Base-by-base conservation (phyloP, 2,329 filamentous ascomycete species). In the Plenodomus lindquistii region DNA sequence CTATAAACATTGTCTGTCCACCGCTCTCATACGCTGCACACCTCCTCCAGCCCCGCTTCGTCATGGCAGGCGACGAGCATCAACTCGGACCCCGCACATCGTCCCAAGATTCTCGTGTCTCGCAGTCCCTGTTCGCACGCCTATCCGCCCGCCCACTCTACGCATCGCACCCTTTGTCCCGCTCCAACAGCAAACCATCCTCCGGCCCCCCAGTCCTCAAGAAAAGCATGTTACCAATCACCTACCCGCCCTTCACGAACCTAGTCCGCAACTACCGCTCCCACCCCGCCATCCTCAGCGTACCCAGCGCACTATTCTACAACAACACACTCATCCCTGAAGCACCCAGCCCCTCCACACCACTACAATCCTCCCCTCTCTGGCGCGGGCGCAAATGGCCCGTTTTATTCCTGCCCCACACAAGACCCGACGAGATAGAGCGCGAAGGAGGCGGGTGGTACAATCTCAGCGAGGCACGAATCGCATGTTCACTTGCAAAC, bases 61-160 rank as follows among this genome's bases (percentile, higher is more conserved):
- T 75, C n/a, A 74, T 78, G 74, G 75, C 75, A 16, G 76, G 76
- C 24, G 76, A 78, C 54, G 68, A 77, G 37, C 67, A 74, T 40
- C 76, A 78, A 55, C 69, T 78, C 24, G 74, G 73, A 1, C 73
- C 76, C 18, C 65, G 69, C 42, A 71, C 71, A 11, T 66, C 68
- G 36, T 74, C 72, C 24, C 61, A 55, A 18, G 52, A 68, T 35
- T 57, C 69, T 11, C 54, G 52, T 15, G 63, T 75, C 38, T 65
- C 65, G 36, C 69, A 54, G 4, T 76, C 73, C 3, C 60, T 77
- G 15, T 77, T 78, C 50, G 73, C 73, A 36, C 71, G 76, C 16
- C 64, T 78, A 1, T 71, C 72, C 41, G 45, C 60, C 8, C 62
- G 67, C n/a, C 52, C 68, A 10, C 39, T 75, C 2, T 77, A 75